Evolutionary conservation across 176 grass and related monocot species (phyloP).

Genomic region (Carex myosuroides): DNA sequence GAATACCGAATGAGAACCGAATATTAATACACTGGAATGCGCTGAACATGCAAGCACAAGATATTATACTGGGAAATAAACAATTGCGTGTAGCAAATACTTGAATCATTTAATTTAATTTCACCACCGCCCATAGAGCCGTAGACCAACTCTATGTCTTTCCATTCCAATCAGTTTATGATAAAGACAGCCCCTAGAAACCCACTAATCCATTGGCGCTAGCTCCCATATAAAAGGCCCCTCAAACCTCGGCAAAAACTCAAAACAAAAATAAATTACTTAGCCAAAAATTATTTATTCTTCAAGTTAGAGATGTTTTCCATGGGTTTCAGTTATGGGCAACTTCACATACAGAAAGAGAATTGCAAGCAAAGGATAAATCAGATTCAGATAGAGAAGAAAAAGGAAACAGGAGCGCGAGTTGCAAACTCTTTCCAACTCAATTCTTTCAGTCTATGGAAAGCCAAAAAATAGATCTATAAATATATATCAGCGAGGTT

Average conservation of each 20-base stretch:
- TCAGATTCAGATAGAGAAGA: slow-evolving; percentile 11
- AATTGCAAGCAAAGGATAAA: slow-evolving; percentile 21
- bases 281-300: not conserved
- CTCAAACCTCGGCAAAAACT: not conserved
- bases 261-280: not conserved
- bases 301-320: slow-evolving; percentile 12
- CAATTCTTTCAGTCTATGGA: not conserved
- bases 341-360: slow-evolving; percentile 29
- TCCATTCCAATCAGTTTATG: not conserved
- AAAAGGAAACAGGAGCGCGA: not conserved
- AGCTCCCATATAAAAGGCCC: not conserved
- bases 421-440: slow-evolving; percentile 12
- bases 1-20: too few species aligned
- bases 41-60: too few species aligned
- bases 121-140: not conserved
- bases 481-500: not conserved
- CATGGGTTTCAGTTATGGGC: slow-evolving; percentile 28
- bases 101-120: not conserved
- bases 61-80: too few species aligned
- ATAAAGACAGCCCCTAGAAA: not conserved
- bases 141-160: not conserved
- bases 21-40: too few species aligned
- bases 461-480: not conserved
- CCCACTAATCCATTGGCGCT: not conserved
- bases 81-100: too few species aligned